These are phyloP conservation scores for Suillus clintonianus DNA, from an alignment of 768 basidiomycete genomes.

Conservation along the genomic window DNA sequence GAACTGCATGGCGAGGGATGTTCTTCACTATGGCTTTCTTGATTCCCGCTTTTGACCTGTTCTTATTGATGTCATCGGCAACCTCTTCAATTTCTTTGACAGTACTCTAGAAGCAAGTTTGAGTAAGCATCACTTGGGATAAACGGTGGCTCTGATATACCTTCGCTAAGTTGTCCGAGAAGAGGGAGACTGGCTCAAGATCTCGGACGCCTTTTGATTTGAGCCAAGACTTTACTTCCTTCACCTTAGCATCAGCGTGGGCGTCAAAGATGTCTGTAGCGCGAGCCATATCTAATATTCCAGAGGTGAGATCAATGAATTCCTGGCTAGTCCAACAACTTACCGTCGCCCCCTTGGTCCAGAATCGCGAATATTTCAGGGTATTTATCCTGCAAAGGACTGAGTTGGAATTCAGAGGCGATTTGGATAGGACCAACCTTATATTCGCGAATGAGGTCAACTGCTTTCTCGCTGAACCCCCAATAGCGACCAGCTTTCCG, in stretches of 20 bases:
- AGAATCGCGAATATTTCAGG: slow-evolving; percentile 81
- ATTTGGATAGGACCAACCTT: slow-evolving; percentile 45
- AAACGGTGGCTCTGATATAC: slow-evolving; percentile 36
- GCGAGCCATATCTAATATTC: slow-evolving; percentile 65
- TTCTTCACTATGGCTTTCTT: slow-evolving; percentile 93
- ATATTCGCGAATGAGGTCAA: slow-evolving; percentile 82
- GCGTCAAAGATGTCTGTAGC: slow-evolving; percentile 59
- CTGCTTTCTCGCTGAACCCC: slow-evolving; percentile 91
- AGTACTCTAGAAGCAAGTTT: slow-evolving; percentile 53
- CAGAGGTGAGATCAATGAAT: slow-evolving; percentile 4
- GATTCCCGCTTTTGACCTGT: slow-evolving; percentile 61
- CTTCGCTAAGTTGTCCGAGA: slow-evolving; percentile 89
- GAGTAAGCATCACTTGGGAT: not conserved
- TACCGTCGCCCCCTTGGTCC: slow-evolving; percentile 74
- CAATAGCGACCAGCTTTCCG: slow-evolving; percentile 81
- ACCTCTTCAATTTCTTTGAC: slow-evolving; percentile 78
- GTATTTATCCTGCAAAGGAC: slow-evolving; percentile 58
- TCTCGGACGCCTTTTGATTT: slow-evolving; percentile 84
- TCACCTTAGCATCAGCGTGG: slow-evolving; percentile 69
- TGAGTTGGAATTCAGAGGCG: not conserved
- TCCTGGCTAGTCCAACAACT: not conserved
- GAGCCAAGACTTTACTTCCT: slow-evolving; percentile 84
- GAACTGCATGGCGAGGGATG: slow-evolving; percentile 88
- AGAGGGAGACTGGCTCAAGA: slow-evolving; percentile 90
- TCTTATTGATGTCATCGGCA: slow-evolving; percentile 66